phyloP scores from a whole-genome alignment of 2,329 filamentous ascomycete species.

The Emericellopsis atlantica region DNA sequence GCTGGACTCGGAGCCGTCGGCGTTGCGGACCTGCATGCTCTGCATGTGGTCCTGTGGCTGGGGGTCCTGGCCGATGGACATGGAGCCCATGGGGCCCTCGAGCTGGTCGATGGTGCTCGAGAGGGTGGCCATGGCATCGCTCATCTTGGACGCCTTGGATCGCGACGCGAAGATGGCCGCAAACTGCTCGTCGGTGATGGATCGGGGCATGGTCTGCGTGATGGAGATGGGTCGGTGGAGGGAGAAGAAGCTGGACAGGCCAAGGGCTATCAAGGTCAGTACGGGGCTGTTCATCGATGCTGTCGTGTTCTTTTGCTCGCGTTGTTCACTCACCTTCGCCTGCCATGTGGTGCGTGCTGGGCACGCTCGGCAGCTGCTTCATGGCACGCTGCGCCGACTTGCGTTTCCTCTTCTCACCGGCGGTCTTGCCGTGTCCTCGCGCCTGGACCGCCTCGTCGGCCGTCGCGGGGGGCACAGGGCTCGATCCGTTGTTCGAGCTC shows the following conservation, averaged over 20 bases:
- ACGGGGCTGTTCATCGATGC: background rate
- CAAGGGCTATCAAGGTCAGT: constrained; percentile 50
- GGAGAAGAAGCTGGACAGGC: constrained; percentile 87
- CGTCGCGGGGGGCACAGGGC: constrained; percentile 29
- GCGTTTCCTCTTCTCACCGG: constrained; percentile 42
- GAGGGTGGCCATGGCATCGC: constrained; percentile 56
- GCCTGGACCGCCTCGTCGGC: constrained; percentile 28
- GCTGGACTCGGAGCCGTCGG: constrained; percentile 43
- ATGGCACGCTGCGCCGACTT: constrained; percentile 35
- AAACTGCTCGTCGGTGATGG: constrained; percentile 63
- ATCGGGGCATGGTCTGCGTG: constrained; percentile 64
- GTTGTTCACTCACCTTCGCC: constrained; percentile 41
- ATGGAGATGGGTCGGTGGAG: constrained; percentile 90
- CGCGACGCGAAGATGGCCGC: constrained; percentile 66
- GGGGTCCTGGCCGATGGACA: constrained; percentile 28
- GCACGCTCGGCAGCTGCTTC: constrained; percentile 55
- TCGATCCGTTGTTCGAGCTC: constrained; percentile 42
- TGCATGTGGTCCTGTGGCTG: constrained; percentile 32
- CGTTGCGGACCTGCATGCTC: constrained; percentile 39
- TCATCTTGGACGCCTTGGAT: constrained; percentile 34
- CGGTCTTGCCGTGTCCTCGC: constrained; percentile 26
- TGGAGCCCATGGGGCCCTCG: constrained; percentile 42
- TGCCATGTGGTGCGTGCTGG: constrained; percentile 60
- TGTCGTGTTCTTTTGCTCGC: background rate
- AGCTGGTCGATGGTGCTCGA: constrained; percentile 45